Percentiles rank a stretch among this genome's conserved stretches.
Evolutionary conservation across 2,329 filamentous ascomycete species (phyloP).

Genomic region (Magnaporthiopsis rhizophila): DNA sequence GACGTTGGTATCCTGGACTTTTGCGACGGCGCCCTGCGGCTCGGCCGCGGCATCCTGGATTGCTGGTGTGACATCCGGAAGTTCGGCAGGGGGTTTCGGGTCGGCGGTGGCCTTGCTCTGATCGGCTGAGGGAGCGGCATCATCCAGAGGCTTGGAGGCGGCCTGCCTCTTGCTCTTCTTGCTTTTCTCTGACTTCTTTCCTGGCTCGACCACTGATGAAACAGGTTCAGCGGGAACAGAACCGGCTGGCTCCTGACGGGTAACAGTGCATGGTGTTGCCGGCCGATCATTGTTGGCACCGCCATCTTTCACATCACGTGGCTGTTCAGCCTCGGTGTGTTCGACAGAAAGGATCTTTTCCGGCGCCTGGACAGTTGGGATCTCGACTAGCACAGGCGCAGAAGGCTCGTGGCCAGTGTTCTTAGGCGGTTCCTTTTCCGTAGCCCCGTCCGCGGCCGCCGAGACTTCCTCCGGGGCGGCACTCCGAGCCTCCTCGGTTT

Average conservation of each 20-base stretch:
- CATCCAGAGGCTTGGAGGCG: background rate
- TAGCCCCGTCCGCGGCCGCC: background rate
- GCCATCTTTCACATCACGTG: background rate
- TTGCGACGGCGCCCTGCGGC: too few relatives aligned
- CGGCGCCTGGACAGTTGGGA: background rate
- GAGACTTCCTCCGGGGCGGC: background rate
- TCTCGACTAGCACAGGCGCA: background rate
- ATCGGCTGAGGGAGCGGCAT: background rate
- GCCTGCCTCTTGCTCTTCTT: conserved; percentile 16
- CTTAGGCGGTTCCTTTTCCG: too few relatives aligned
- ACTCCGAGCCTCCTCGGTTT: too few relatives aligned
- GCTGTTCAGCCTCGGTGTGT: too few relatives aligned
- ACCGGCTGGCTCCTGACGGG: background rate
- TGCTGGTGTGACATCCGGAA: background rate
- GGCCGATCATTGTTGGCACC: background rate
- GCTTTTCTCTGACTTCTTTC: conserved; percentile 27
- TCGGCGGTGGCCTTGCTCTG: background rate
- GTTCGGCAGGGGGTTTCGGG: background rate
- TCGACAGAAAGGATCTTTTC: background rate
- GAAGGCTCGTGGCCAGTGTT: too few relatives aligned
- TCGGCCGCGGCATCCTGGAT: background rate
- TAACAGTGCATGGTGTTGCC: background rate
- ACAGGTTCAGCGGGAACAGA: background rate
- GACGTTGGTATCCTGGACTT: too few relatives aligned
- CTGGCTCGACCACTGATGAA: background rate